A percentile compares a stretch with the other conserved stretches of the same genome.
Conservation (phyloP, 164 flowering plant species). For the Tetracentron sinense region DNA sequence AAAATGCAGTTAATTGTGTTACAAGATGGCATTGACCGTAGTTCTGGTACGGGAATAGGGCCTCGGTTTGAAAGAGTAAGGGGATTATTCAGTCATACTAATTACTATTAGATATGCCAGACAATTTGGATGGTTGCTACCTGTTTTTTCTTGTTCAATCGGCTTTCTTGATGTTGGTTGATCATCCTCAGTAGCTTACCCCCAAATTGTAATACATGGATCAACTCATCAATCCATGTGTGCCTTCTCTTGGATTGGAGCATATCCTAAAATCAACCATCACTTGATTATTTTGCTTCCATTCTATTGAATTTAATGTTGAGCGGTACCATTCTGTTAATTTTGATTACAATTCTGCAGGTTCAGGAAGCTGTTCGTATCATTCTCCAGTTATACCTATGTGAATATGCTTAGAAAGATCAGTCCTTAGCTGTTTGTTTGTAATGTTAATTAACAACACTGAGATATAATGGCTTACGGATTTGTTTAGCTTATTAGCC, state of each 20-base stretch:
- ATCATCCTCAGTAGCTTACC: no score
- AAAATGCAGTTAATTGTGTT: neutral
- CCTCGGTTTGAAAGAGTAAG: neutral
- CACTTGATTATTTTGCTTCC: neutral
- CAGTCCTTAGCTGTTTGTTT: slow-evolving; percentile 3
- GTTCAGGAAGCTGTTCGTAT: slow-evolving; percentile 60
- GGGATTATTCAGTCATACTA: neutral
- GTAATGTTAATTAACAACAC: no score
- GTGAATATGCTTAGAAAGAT: slow-evolving; percentile 46
- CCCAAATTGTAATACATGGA: no score
- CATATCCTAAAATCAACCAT: neutral
- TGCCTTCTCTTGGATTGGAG: no score
- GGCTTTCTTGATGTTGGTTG: no score
- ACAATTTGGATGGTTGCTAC: neutral
- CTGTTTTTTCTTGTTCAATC: neutral
- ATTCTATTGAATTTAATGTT: no score
- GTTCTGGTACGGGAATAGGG: neutral
- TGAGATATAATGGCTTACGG: no score
- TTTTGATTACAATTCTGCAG: slow-evolving; percentile 23
- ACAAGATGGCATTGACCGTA: neutral
- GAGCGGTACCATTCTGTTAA: neutral
- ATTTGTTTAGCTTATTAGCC: no score
- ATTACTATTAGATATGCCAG: neutral
- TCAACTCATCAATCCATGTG: no score
- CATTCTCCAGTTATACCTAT: slow-evolving; percentile 53